phyloP scores from a whole-genome alignment of 192 early-diverging fungal genomes.

The Podila minutissima region DNA sequence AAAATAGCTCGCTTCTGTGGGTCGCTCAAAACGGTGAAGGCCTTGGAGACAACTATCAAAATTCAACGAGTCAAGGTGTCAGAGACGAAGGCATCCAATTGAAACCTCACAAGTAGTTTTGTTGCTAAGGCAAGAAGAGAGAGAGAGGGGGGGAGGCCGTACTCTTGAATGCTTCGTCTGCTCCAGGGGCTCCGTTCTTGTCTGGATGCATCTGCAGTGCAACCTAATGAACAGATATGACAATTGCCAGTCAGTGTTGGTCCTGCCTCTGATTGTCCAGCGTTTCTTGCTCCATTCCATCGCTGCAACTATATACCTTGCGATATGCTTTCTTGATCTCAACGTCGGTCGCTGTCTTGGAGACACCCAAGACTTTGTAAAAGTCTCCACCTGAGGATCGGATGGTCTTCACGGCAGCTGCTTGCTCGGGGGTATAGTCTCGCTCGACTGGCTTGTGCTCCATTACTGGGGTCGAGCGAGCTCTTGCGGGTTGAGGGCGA shows the following conservation, averaged over 20 bases:
- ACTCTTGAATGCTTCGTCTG: conserved; percentile 97
- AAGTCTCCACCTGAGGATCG: conserved; percentile 80
- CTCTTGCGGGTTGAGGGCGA: conserved; percentile 20
- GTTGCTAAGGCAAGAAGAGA: neutral
- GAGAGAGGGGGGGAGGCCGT: conserved; percentile 23
- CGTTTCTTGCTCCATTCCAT: no score
- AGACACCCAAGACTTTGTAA: conserved; percentile 84
- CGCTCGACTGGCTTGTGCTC: conserved; percentile 51
- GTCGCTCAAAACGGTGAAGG: conserved; percentile 90
- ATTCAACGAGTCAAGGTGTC: neutral
- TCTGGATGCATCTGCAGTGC: conserved; percentile 97
- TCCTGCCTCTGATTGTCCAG: neutral
- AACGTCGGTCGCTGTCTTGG: conserved; percentile 77
- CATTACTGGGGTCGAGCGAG: conserved; percentile 25
- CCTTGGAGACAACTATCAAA: conserved; percentile 84
- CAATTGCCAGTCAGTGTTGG: neutral
- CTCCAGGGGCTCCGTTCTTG: conserved; percentile 94
- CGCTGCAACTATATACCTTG: conserved; percentile 69
- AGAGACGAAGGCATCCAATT: neutral
- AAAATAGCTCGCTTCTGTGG: conserved; percentile 86
- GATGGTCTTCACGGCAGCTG: conserved; percentile 81
- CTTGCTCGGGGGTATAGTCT: conserved; percentile 83
- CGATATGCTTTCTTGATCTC: conserved; percentile 96
- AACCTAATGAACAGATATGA: conserved; percentile 58
- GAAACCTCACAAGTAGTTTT: neutral